Conservation (phyloP, 257 asterid genomes). For the Striga asiatica region DNA sequence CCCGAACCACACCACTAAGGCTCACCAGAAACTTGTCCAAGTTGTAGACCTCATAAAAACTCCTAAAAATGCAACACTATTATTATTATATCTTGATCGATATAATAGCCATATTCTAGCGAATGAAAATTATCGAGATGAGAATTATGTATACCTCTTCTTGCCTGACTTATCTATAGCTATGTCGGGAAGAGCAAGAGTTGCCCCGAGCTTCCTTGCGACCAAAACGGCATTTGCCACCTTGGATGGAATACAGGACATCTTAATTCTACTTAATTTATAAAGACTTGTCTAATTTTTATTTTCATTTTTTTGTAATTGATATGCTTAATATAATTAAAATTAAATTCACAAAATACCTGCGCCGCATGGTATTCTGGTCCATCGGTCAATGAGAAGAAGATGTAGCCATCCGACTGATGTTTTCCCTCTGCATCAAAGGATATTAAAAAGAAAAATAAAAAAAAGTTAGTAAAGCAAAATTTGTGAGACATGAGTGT, state of each 20-base stretch:
- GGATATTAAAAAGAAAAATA: neutral
- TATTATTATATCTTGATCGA: neutral
- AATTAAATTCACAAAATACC: conserved; percentile 16
- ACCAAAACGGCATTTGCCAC: conserved; percentile 39
- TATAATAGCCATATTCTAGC: neutral
- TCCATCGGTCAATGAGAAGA: conserved; percentile 33
- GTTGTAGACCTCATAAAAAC: conserved; percentile 45
- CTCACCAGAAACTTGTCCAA: conserved; percentile 29
- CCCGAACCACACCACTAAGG: conserved; percentile 29
- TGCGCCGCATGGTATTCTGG: conserved; percentile 47
- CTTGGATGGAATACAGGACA: conserved; percentile 16
- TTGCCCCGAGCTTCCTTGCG: conserved; percentile 47
- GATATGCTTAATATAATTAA: too few relatives aligned
- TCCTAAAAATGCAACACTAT: conserved; percentile 18
- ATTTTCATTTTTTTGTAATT: too few relatives aligned
- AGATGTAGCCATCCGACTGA: conserved; percentile 27
- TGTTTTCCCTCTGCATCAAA: conserved; percentile 21
- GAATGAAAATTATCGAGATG: neutral
- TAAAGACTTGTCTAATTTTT: too few relatives aligned
- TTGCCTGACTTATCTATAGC: conserved; percentile 19
- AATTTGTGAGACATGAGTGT: neutral
- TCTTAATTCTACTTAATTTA: neutral
- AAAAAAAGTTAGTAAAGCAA: neutral
- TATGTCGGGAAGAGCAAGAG: conserved; percentile 43
- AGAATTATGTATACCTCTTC: conserved; percentile 29